Evolutionary conservation across 2,329 filamentous ascomycete genomes (phyloP).

Genomic region (Fusarium nurragi): DNA sequence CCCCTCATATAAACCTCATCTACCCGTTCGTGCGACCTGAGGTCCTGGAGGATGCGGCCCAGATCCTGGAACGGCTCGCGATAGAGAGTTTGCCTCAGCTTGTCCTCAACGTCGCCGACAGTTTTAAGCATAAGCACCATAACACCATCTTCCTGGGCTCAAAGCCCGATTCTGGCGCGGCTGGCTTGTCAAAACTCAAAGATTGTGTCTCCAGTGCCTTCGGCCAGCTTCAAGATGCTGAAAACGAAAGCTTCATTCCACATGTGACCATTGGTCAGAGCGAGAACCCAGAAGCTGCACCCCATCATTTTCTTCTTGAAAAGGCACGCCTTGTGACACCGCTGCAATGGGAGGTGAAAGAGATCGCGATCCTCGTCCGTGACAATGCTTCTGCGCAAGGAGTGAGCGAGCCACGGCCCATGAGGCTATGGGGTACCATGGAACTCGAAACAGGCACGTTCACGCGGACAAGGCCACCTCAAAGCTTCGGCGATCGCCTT

Average conservation of each 20-base stretch:
- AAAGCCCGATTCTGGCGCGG: conserved; percentile 6
- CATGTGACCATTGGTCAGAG: conserved; percentile 72
- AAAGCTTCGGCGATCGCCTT: conserved; percentile 7
- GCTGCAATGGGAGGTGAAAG: conserved; percentile 58
- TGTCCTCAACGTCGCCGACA: conserved; percentile 53
- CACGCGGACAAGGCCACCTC: not conserved
- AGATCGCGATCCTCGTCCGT: conserved; percentile 64
- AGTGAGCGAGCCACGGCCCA: conserved; percentile 52
- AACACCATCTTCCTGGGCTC: conserved; percentile 60
- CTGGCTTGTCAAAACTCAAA: conserved; percentile 48
- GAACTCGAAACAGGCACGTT: conserved; percentile 44
- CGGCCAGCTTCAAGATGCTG: conserved; percentile 35
- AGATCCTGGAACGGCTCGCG: conserved; percentile 38
- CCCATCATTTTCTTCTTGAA: conserved; percentile 61
- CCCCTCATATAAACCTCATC: conserved; percentile 72
- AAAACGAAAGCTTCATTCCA: conserved; percentile 45
- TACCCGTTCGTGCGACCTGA: conserved; percentile 70
- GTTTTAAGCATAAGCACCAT: conserved; percentile 60
- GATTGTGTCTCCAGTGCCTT: conserved; percentile 50
- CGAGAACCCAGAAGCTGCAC: conserved; percentile 54
- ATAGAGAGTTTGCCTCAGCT: conserved; percentile 37
- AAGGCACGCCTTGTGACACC: conserved; percentile 61
- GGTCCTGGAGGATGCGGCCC: conserved; percentile 55
- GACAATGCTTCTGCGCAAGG: conserved; percentile 47
- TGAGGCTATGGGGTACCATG: conserved; percentile 67